phyloP scores from a whole-genome alignment of 768 basidiomycete genomes.

The Mycena galopus region DNA sequence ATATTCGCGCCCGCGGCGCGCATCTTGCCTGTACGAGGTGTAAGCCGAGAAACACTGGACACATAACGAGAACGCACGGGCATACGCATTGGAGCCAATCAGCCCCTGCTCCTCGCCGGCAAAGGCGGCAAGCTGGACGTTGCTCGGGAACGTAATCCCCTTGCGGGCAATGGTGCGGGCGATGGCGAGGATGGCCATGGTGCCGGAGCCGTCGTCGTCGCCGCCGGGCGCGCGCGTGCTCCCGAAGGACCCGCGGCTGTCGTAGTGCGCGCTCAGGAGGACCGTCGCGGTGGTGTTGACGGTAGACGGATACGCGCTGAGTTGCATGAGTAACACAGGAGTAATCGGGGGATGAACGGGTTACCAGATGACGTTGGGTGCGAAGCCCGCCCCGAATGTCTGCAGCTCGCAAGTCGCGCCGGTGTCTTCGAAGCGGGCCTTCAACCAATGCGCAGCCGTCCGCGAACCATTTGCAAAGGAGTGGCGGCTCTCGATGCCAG shows the following conservation, averaged over 20 bases:
- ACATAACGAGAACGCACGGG: slow-evolving; percentile 63
- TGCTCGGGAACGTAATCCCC: slow-evolving; percentile 77
- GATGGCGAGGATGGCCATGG: slow-evolving; percentile 82
- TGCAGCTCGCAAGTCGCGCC: slow-evolving; percentile 82
- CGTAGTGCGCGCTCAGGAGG: slow-evolving; percentile 89
- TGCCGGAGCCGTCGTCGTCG: slow-evolving; percentile 69
- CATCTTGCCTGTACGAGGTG: slow-evolving; percentile 63
- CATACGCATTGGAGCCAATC: slow-evolving; percentile 82
- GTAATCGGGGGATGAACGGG: slow-evolving; percentile 24
- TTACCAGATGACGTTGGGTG: slow-evolving; percentile 92
- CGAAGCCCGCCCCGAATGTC: slow-evolving; percentile 77
- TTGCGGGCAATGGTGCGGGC: slow-evolving; percentile 79
- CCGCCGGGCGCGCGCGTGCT: slow-evolving; percentile 71
- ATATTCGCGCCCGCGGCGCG: slow-evolving; percentile 72
- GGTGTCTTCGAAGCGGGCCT: slow-evolving; percentile 75
- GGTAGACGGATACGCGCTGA: slow-evolving; percentile 70
- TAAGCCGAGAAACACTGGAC: not conserved
- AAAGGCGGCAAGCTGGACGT: slow-evolving; percentile 86
- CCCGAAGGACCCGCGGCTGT: slow-evolving; percentile 92
- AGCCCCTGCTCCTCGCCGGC: slow-evolving; percentile 95
- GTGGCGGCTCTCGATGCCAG: slow-evolving; percentile 83
- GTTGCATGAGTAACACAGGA: not conserved
- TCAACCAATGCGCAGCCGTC: slow-evolving; percentile 82
- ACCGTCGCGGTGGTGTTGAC: slow-evolving; percentile 72
- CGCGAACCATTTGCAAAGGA: slow-evolving; percentile 79